These are phyloP conservation scores for Antrodiella citrinella DNA, from an alignment of 768 basidiomycete species.

Conservation along the genomic window DNA sequence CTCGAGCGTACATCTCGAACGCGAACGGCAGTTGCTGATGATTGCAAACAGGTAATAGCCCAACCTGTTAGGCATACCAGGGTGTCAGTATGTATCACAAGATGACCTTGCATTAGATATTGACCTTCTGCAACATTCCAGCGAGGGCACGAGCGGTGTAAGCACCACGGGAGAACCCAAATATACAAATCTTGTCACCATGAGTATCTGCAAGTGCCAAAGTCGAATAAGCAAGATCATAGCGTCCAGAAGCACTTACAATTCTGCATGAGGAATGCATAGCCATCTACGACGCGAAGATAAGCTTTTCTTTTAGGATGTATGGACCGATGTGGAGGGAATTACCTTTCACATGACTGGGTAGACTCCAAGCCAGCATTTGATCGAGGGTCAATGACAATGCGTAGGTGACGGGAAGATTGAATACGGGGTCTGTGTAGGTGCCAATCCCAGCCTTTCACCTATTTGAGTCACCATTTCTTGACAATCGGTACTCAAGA, in stretches of 20 bases:
- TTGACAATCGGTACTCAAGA: too few species aligned
- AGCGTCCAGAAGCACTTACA: slow-evolving; percentile 31
- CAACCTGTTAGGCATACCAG: slow-evolving; percentile 11
- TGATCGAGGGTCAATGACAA: neutral
- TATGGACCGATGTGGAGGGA: too few species aligned
- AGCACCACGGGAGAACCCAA: slow-evolving; percentile 62
- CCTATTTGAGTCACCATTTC: too few species aligned
- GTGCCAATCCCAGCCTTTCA: neutral
- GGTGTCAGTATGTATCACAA: neutral
- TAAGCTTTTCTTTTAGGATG: too few species aligned
- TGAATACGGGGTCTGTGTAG: neutral
- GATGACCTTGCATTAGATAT: neutral
- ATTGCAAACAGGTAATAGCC: slow-evolving; percentile 22
- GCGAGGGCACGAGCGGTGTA: slow-evolving; percentile 44
- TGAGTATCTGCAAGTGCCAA: slow-evolving; percentile 27
- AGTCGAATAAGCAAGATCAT: too few species aligned
- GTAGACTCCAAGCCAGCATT: neutral
- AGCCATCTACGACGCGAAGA: slow-evolving; percentile 47
- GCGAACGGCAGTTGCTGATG: slow-evolving; percentile 24
- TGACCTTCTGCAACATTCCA: slow-evolving; percentile 22
- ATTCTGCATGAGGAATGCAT: slow-evolving; percentile 69
- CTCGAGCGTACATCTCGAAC: slow-evolving; percentile 14
- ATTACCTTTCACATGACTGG: neutral
- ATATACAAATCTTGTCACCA: slow-evolving; percentile 57
- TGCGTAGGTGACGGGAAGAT: neutral